Percentiles rank a stretch among this genome's conserved stretches.
Evolutionary conservation across 2,329 filamentous ascomycete genomes (phyloP).

Genomic region (Dothistroma pini): DNA sequence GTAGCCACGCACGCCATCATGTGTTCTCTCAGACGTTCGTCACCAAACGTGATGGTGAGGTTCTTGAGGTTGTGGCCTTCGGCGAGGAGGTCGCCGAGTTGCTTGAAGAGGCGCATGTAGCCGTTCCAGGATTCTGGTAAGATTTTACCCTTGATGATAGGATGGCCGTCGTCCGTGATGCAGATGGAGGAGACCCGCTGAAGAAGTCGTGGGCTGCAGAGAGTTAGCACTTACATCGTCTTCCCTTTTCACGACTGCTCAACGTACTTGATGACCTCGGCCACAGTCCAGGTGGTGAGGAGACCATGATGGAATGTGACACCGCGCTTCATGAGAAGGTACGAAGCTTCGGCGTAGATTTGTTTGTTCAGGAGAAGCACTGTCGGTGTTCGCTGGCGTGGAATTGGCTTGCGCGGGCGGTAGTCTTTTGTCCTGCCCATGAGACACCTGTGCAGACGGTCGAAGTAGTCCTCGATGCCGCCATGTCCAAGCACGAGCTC

Average conservation of each 20-base stretch:
- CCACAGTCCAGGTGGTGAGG: constrained; percentile 11
- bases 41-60: constrained; percentile 27
- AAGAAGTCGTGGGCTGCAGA: constrained; percentile 15
- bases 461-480: constrained; percentile 23
- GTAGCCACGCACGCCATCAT: constrained; percentile 25
- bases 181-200: constrained; percentile 50
- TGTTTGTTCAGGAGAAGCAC: constrained; percentile 37
- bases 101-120: constrained; percentile 25
- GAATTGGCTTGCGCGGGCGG: not conserved
- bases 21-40: constrained; percentile 24
- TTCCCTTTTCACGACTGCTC: not conserved
- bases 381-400: constrained; percentile 24
- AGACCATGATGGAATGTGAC: constrained; percentile 32
- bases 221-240: not conserved
- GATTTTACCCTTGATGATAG: constrained; percentile 56
- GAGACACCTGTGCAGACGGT: constrained; percentile 11
- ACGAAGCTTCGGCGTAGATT: constrained; percentile 32
- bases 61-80: constrained; percentile 30
- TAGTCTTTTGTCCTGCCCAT: constrained; percentile 1
- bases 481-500: constrained; percentile 20
- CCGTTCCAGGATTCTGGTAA: constrained; percentile 26
- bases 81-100: constrained; percentile 24
- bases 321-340: constrained; percentile 21
- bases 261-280: constrained; percentile 20
- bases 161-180: constrained; percentile 76